Evolutionary conservation across 2,329 filamentous ascomycete genomes (phyloP), one percentile per base, ranked within the genome.

Genomic region (Penicillium aurantiogriseum): DNA sequence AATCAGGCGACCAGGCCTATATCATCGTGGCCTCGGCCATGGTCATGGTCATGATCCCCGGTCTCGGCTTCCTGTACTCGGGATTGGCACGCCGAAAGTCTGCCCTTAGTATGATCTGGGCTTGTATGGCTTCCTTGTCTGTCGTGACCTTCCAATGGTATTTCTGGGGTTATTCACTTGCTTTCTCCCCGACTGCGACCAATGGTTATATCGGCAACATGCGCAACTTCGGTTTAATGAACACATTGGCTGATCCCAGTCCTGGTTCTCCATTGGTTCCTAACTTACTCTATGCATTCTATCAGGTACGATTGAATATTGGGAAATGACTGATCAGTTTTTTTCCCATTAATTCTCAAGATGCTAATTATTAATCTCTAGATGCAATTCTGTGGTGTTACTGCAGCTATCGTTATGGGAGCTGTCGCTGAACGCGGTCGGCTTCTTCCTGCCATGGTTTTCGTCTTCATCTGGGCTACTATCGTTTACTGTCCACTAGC

Each of bases 61-160:
- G 94, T 69, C 92, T 99, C 68, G 92, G 91, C 55, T 97, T 99
- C 78, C 86, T 99, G 64, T 99, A 99, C 81, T 97, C 93, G 13
- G 94, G 94, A 66, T 88, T 97, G 65, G 93, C 94, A n/a, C 89
- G 94, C 65, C 87, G 94, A 82, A 99, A 99, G 81, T 97, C 94
- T 5, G 94, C 94, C 31, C 84, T 99, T 43, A 96, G 92, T 63
- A 89, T 97, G 82, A 94, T 99, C 71, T 97, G 92, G 91, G 92
- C 93, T 15, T 92, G 89, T 79, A 95, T 99, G 90, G 93, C 89
- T 75, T 94, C 92, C 46, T 89, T 89, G 73, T 92, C 90, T 47
- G 87, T 97, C 72, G 83, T 97, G 74, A 89, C 90, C 56, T 97
- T 99, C 81, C 94, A 99, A 80, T 99, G 94, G 94, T 97, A 97